Evolutionary conservation across 495 filamentous ascomycete species (phyloP).

Genomic region (Lichenothelia convexa): DNA sequence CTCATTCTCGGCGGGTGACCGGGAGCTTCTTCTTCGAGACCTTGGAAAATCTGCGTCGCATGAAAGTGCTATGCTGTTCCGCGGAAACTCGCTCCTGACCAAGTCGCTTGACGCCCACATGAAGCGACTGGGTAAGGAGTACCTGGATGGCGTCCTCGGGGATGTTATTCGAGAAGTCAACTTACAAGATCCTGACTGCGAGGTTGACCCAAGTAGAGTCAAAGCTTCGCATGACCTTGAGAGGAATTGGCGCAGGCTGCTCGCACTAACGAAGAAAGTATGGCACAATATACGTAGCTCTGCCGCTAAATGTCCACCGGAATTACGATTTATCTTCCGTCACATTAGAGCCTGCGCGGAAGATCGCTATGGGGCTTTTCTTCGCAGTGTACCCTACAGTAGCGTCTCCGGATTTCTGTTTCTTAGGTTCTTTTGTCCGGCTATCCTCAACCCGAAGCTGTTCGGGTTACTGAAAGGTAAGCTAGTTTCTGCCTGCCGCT

Average conservation of each 20-base stretch:
- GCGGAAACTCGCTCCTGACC: slow-evolving; percentile 87
- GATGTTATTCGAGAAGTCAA: slow-evolving; percentile 76
- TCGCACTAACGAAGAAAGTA: slow-evolving; percentile 56
- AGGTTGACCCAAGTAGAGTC: slow-evolving; percentile 75
- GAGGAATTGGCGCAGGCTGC: slow-evolving; percentile 68
- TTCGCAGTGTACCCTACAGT: slow-evolving; percentile 83
- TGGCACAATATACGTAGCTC: slow-evolving; percentile 71
- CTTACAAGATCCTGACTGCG: slow-evolving; percentile 73
- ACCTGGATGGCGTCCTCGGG: slow-evolving; percentile 72
- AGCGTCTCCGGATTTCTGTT: slow-evolving; percentile 96
- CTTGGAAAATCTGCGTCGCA: slow-evolving; percentile 38
- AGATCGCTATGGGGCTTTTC: slow-evolving; percentile 90
- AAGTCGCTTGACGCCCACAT: slow-evolving; percentile 90
- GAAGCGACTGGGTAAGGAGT: slow-evolving; percentile 85
- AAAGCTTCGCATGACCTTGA: slow-evolving; percentile 53
- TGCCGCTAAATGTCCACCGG: slow-evolving; percentile 55
- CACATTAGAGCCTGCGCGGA: slow-evolving; percentile 89
- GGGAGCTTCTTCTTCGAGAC: slow-evolving; percentile 45
- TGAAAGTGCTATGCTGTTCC: slow-evolving; percentile 89
- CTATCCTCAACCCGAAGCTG: slow-evolving; percentile 87
- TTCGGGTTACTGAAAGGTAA: slow-evolving; percentile 77
- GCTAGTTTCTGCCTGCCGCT: slow-evolving; percentile 2
- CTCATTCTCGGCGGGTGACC: slow-evolving; percentile 25
- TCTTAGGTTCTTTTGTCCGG: slow-evolving; percentile 87
- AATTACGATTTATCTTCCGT: slow-evolving; percentile 73